Percentiles rank a stretch among this genome's conserved stretches.
Evolutionary conservation across 176 grass and related monocot species (phyloP).

Genomic region (Leersia perrieri): DNA sequence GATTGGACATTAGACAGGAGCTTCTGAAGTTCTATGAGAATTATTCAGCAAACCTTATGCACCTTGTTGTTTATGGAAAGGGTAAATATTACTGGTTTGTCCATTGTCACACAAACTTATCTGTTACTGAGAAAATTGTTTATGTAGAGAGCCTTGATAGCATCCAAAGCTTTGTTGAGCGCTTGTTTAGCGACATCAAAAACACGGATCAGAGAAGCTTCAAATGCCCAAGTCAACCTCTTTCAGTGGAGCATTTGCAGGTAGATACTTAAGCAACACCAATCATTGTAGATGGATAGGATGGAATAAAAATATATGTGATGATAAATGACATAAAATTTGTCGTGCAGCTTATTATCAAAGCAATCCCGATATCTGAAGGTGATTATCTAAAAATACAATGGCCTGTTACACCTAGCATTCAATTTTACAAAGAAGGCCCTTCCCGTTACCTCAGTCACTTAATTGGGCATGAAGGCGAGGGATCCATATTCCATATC

Average conservation of each 20-base stretch:
- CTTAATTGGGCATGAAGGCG: constrained; percentile 88
- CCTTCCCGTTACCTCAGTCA: constrained; percentile 69
- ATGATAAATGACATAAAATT: constrained; percentile 5
- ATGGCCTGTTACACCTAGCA: constrained; percentile 76
- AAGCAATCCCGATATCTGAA: constrained; percentile 75
- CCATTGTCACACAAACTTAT: not conserved
- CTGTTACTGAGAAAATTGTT: constrained; percentile 18
- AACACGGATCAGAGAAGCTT: constrained; percentile 50
- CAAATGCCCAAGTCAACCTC: constrained; percentile 68
- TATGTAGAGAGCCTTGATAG: constrained; percentile 74
- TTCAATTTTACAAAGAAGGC: constrained; percentile 73
- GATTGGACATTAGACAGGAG: constrained; percentile 78
- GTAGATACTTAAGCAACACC: constrained; percentile 43
- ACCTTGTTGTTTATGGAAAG: constrained; percentile 91
- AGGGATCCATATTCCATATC: constrained; percentile 87
- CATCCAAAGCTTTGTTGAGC: constrained; percentile 77
- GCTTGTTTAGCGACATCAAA: constrained; percentile 55
- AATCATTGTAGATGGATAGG: constrained; percentile 3
- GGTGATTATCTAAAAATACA: constrained; percentile 66
- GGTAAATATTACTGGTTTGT: constrained; percentile 47
- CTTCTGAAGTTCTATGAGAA: constrained; percentile 85
- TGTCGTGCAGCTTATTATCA: constrained; percentile 69
- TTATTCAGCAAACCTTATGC: constrained; percentile 97
- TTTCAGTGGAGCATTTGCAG: constrained; percentile 79
- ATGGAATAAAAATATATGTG: not conserved